Conservation (phyloP, 371 early-diverging fungal genomes). For the Mortierella sp. region DNA sequence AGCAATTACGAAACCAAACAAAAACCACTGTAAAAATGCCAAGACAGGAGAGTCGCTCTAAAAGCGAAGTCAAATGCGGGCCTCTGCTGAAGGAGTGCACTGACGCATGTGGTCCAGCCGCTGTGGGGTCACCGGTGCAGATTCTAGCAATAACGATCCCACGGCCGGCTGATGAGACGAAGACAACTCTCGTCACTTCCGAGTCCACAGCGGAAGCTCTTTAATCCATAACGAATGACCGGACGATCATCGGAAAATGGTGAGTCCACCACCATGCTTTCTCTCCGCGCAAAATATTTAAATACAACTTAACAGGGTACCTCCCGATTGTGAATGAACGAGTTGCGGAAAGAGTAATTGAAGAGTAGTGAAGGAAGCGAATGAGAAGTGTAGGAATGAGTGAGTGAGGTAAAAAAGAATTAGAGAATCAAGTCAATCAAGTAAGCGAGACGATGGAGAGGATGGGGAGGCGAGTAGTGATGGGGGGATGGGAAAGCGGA, state of each 20-base stretch:
- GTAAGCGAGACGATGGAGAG: too few species aligned
- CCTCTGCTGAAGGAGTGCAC: constrained; percentile 13
- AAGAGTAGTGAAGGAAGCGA: too few species aligned
- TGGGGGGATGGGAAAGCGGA: too few species aligned
- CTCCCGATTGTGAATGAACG: too few species aligned
- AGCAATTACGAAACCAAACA: too few species aligned
- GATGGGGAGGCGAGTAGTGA: too few species aligned
- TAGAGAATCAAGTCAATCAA: too few species aligned
- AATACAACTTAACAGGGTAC: too few species aligned
- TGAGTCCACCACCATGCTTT: constrained; percentile 14
- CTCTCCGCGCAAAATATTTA: neutral
- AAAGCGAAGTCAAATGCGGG: constrained; percentile 7
- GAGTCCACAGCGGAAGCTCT: constrained; percentile 15
- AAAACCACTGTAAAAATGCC: neutral
- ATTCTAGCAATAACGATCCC: constrained; percentile 7
- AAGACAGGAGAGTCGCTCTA: constrained; percentile 7
- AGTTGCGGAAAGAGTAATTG: too few species aligned
- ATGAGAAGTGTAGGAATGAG: too few species aligned
- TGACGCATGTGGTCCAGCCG: constrained; percentile 8
- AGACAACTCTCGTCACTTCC: neutral
- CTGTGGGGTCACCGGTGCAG: constrained; percentile 9
- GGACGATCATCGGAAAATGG: constrained; percentile 8
- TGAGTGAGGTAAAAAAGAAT: too few species aligned
- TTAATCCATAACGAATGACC: constrained; percentile 13
- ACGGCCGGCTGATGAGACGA: constrained; percentile 7